These are phyloP conservation scores for Yamadazyma buinensis DNA, from an alignment of 1,139 yeast genomes.

Conservation along the genomic window DNA sequence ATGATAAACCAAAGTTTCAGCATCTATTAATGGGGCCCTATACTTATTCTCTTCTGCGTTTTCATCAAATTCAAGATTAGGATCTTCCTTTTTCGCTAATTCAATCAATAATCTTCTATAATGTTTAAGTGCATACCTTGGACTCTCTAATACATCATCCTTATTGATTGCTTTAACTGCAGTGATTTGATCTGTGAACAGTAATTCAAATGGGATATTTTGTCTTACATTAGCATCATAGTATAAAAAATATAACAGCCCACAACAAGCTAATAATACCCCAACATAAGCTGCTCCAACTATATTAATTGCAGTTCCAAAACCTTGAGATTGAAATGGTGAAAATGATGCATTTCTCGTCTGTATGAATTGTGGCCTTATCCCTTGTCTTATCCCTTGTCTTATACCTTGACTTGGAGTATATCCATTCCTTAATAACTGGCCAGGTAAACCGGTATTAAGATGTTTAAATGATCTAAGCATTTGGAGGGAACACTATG, in stretches of 20 bases:
- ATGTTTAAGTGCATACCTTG: conserved; percentile 44
- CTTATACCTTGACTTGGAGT: no score
- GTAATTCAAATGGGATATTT: conserved; percentile 38
- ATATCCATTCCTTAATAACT: background rate
- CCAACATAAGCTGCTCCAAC: conserved; percentile 45
- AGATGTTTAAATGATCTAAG: background rate
- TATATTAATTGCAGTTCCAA: conserved; percentile 33
- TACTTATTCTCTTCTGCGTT: conserved; percentile 20
- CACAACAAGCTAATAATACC: conserved; percentile 35
- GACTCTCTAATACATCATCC: conserved; percentile 43
- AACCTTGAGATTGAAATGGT: conserved; percentile 21
- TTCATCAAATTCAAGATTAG: conserved; percentile 25
- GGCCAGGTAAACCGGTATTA: background rate
- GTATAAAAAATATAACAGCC: conserved; percentile 39
- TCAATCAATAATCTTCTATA: conserved; percentile 38
- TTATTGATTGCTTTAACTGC: conserved; percentile 45
- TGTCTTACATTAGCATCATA: conserved; percentile 40
- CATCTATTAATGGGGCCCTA: conserved; percentile 31
- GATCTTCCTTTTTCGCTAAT: conserved; percentile 29
- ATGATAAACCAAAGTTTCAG: conserved; percentile 26
- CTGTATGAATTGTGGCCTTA: background rate
- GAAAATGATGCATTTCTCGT: conserved; percentile 13
- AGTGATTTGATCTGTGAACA: conserved; percentile 29
- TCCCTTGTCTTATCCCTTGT: no score
- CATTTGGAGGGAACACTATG: no score